Percentiles rank a stretch among this genome's conserved stretches.
Evolutionary conservation across 2,329 filamentous ascomycete genomes (phyloP).

Genomic region (Talaromyces marneffei): DNA sequence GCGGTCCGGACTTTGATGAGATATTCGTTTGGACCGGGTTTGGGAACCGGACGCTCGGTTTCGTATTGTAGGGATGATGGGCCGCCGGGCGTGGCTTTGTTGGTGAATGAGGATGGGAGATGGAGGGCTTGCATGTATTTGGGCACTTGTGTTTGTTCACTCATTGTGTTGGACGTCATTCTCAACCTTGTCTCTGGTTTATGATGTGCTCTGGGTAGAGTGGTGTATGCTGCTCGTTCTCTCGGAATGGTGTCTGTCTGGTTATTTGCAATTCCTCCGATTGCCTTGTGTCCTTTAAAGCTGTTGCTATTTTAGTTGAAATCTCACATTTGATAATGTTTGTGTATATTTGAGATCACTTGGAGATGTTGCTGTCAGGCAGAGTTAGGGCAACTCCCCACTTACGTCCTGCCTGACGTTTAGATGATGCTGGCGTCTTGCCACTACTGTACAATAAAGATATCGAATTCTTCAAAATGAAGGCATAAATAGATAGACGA

Average conservation of each 20-base stretch:
- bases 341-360: neutral
- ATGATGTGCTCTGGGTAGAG: neutral
- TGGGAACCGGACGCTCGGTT: conserved; percentile 32
- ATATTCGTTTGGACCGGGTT: conserved; percentile 33
- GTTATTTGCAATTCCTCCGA: neutral
- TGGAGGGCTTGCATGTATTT: conserved; percentile 36
- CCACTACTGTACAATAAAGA: neutral
- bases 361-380: neutral
- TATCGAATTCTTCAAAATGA: neutral
- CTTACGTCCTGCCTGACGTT: conserved; percentile 2
- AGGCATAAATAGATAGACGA: neutral
- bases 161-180: conserved; percentile 25
- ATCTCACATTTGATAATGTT: neutral
- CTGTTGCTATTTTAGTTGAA: neutral
- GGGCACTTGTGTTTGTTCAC: conserved; percentile 33
- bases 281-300: neutral
- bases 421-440: neutral
- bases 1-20: conserved; percentile 37
- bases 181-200: neutral
- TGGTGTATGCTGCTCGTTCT: neutral
- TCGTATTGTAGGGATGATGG: conserved; percentile 29
- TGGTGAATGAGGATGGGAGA: conserved; percentile 24
- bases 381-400: conserved; percentile 3
- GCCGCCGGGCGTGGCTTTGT: conserved; percentile 18
- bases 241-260: neutral